Conservation (phyloP, 345 rosid genomes). For the Nasturtium officinale region DNA sequence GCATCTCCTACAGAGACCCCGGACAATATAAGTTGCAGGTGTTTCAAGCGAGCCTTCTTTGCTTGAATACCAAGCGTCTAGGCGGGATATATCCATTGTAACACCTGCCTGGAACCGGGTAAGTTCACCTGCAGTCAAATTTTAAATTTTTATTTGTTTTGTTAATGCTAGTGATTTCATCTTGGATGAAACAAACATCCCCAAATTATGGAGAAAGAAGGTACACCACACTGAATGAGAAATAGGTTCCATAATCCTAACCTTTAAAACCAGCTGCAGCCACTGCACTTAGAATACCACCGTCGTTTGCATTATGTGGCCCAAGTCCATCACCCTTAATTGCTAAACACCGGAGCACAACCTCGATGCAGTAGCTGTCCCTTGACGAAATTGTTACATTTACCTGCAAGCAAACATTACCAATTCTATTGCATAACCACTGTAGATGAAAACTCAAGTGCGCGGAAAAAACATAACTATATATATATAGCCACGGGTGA, state of each 20-base stretch:
- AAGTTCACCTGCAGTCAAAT: conserved; percentile 80
- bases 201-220: conserved; percentile 11
- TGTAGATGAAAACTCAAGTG: conserved; percentile 17
- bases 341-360: conserved; percentile 87
- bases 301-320: conserved; percentile 58
- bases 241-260: conserved; percentile 40
- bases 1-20: conserved; percentile 89
- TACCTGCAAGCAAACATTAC: conserved; percentile 53
- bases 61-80: conserved; percentile 91
- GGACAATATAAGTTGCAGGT: conserved; percentile 79
- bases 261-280: conserved; percentile 97
- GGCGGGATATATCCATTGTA: conserved; percentile 87
- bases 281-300: conserved; percentile 80
- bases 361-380: conserved; percentile 79
- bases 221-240: conserved; percentile 28
- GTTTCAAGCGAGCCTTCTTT: conserved; percentile 70
- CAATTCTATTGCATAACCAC: conserved; percentile 6
- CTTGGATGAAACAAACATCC: conserved; percentile 9
- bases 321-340: conserved; percentile 90
- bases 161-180: conserved; percentile 17
- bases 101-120: conserved; percentile 84
- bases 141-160: background rate
- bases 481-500: background rate
- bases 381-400: conserved; percentile 73
- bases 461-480: background rate